Evolutionary conservation across 2,329 filamentous ascomycete genomes (phyloP), one percentile per base, ranked within the genome.

Genomic region (Trematosphaeria pertusa): DNA sequence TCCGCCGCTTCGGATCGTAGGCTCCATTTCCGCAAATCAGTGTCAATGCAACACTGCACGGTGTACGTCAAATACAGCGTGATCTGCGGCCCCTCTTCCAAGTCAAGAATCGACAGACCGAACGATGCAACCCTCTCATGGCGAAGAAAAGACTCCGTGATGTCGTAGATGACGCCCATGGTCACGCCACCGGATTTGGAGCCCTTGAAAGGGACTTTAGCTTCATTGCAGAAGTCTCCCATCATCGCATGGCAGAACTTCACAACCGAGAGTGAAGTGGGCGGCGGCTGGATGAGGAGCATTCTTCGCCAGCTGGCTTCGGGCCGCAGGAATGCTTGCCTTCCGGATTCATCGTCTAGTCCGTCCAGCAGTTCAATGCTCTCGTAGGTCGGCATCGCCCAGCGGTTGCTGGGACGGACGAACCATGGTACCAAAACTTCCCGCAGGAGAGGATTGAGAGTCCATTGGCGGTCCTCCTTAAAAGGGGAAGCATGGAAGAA

Each of bases 261-360:
- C 4, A 37, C 4, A 18, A 49, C 21, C 3, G 10, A 9, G 7
- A 51, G 37, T n/a, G 10, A 9, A 18, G 39, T 37, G 3, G 52
- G 45, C 14, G 56, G 37, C 11, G 56, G 53, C 37, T 54, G 56
- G 5, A 49, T 26, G 10, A 54, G 5, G 9, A 56, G 36, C 56
- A 59, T 59, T 7, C 39, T 40, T 5, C 53, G 37, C 56, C 53
- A 59, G 22, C 50, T 54, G 6, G 56, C 55, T 15, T 51, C 42
- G 17, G 31, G 17, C 5, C 43, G 40, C 14, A 52, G 36, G 14
- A 52, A 49, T 4, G 43, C 37, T 9, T 45, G 30, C 26, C 22
- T 15, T 2, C 22, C 15, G 3, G 14, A 2, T 7, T 8, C 30
- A 20, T 32, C 18, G 4, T 17, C 3, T 5, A 22, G 20, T 28